phyloP scores from a whole-genome alignment of 148 eudicot species.

The Fagopyrum esculentum region DNA sequence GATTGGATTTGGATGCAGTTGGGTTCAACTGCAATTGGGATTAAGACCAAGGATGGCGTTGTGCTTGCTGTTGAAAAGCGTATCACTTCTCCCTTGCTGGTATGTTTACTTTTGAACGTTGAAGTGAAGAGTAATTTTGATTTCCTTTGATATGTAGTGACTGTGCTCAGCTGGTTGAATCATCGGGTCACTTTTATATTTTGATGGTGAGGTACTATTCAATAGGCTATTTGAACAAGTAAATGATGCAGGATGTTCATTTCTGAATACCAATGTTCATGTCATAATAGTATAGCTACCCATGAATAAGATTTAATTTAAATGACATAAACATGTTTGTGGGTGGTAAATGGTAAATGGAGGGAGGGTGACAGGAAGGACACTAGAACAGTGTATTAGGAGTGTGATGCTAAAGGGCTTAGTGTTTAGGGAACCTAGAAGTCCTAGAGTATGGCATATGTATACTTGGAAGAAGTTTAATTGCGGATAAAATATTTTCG shows the following conservation, averaged over 20 bases:
- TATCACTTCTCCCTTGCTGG: slow-evolving; percentile 91
- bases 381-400: neutral
- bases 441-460: neutral
- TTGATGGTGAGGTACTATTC: neutral
- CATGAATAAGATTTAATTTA: neutral
- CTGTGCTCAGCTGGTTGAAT: neutral
- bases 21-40: slow-evolving; percentile 95
- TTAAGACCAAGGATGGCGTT: slow-evolving; percentile 92
- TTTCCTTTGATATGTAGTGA: neutral
- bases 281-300: neutral
- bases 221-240: neutral
- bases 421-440: neutral
- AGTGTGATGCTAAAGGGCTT: neutral
- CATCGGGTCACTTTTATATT: neutral
- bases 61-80: slow-evolving; percentile 97
- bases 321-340: neutral
- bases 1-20: slow-evolving; percentile 33
- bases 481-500: neutral
- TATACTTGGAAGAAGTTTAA: neutral
- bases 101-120: slow-evolving; percentile 18
- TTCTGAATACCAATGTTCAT: neutral
- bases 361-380: neutral
- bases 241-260: neutral
- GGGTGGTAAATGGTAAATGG: neutral
- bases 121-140: neutral